Evolutionary conservation across 2,329 filamentous ascomycete genomes (phyloP), one percentile per base, ranked within the genome.

Genomic region (Talaromyces sp.): DNA sequence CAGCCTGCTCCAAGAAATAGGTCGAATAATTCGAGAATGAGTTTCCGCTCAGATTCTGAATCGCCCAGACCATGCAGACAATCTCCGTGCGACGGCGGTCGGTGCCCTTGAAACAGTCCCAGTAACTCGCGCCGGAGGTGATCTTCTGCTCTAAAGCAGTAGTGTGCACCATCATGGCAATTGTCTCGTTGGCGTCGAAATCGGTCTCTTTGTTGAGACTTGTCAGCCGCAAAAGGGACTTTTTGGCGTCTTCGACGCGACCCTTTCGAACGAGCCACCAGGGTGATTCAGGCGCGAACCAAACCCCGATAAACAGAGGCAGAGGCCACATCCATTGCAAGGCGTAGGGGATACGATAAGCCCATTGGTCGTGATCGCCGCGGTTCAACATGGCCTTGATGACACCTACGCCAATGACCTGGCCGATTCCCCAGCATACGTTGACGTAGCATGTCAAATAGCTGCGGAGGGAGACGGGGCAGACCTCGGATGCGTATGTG

Each of bases 111-210:
- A 96, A 96, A 79, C 92, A 96, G 76, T 96, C 92, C 71, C 86
- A 78, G 76, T 95, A 96, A 62, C 84, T 88, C 5, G 91, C 87
- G 34, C 92, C 92, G 6, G 81, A 80, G 3, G 91, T 93, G 62
- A 92, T 90, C 77, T 87, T 82, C 73, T 91, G 85, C 75, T 96
- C 93, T 11, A 96, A 81, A 0, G 90, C 89, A 0, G 91, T 93
- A 0, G 92, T 97, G 74, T 96, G 91, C 1, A 92, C 87, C 91
- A 97, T 96, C 91, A 96, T 96, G 71, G 91, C 89, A 59, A 96
- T 83, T 0, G 91, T 95, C 78, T 95, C 91, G 68, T 96, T 90
- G 11, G 90, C 86, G 72, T 96, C 86, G 71, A 95, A 93, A 67
- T 89, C 85, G 0, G 87, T 89, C 67, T 92, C 88, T 1, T 71